These are phyloP conservation scores for Endocladia muricata DNA, from an alignment of 31 red algal species.

Conservation along the genomic window DNA sequence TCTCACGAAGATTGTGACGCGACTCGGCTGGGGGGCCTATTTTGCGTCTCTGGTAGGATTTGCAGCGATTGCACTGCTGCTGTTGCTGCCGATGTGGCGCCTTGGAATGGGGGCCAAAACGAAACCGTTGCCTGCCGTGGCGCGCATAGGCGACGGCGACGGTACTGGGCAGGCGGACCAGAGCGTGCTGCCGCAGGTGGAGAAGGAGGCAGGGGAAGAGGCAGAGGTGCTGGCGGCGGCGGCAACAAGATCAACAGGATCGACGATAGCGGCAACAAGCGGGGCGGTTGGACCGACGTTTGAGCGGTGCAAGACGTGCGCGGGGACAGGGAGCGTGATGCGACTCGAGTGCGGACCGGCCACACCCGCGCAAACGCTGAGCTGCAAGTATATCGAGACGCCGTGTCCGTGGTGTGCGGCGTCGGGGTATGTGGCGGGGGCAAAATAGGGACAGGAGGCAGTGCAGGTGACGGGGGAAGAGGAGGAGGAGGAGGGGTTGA, in stretches of 20 bases:
- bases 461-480: too few relatives aligned
- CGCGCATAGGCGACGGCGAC: background rate
- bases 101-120: constrained; percentile 78
- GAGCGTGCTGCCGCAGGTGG: background rate
- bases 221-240: constrained; percentile 21
- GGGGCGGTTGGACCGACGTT: constrained; percentile 13
- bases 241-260: background rate
- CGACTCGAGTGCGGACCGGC: constrained; percentile 89
- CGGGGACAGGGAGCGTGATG: constrained; percentile 80
- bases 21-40: constrained; percentile 89
- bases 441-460: too few relatives aligned
- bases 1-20: constrained; percentile 79
- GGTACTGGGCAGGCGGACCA: constrained; percentile 3
- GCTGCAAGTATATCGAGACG: constrained; percentile 76
- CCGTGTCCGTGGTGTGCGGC: constrained; percentile 76
- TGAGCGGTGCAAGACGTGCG: constrained; percentile 79
- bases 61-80: constrained; percentile 64
- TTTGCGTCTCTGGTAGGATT: constrained; percentile 79
- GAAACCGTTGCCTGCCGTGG: constrained; percentile 38
- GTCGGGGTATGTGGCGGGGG: constrained; percentile 48
- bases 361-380: constrained; percentile 79
- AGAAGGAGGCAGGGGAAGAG: background rate
- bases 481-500: too few relatives aligned
- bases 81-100: constrained; percentile 96
- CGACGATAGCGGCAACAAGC: constrained; percentile 4